Percentiles rank a stretch among this genome's conserved stretches.
Evolutionary conservation across 345 rosid genomes (phyloP).

Genomic region (Cardamine occulta): DNA sequence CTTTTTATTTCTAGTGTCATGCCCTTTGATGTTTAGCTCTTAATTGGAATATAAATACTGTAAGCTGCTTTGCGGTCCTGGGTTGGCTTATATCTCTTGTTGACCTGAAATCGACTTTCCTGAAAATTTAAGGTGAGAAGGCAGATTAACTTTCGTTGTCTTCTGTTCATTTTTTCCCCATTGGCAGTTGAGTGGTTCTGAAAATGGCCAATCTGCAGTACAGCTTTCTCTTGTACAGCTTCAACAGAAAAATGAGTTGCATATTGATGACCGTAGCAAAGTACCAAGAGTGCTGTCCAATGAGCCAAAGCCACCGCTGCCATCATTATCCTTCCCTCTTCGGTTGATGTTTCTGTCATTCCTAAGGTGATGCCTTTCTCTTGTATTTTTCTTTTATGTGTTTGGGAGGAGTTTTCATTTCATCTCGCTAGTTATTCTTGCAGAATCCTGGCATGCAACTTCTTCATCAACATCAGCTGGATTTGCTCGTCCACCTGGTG

Average conservation of each 20-base stretch:
- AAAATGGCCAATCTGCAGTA: slow-evolving; percentile 48
- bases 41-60: too few species aligned
- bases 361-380: slow-evolving; percentile 56
- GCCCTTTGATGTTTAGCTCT: too few species aligned
- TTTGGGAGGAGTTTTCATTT: slow-evolving; percentile 7
- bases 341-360: slow-evolving; percentile 55
- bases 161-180: neutral
- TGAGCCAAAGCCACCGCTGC: slow-evolving; percentile 49
- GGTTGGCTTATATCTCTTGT: slow-evolving; percentile 4
- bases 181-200: slow-evolving; percentile 57
- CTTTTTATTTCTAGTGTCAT: slow-evolving; percentile 22
- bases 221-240: slow-evolving; percentile 56
- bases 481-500: slow-evolving; percentile 69
- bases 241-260: slow-evolving; percentile 64
- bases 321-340: slow-evolving; percentile 50
- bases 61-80: too few species aligned
- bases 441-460: slow-evolving; percentile 54
- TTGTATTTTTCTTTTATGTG: slow-evolving; percentile 13
- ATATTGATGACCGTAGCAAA: slow-evolving; percentile 65
- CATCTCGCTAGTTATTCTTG: slow-evolving; percentile 10
- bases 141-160: neutral
- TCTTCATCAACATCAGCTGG: slow-evolving; percentile 62
- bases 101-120: neutral
- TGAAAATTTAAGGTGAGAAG: neutral
- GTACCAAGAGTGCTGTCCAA: slow-evolving; percentile 32